phyloP scores from a whole-genome alignment of 768 basidiomycete genomes.

The Myochromella boudieri region DNA sequence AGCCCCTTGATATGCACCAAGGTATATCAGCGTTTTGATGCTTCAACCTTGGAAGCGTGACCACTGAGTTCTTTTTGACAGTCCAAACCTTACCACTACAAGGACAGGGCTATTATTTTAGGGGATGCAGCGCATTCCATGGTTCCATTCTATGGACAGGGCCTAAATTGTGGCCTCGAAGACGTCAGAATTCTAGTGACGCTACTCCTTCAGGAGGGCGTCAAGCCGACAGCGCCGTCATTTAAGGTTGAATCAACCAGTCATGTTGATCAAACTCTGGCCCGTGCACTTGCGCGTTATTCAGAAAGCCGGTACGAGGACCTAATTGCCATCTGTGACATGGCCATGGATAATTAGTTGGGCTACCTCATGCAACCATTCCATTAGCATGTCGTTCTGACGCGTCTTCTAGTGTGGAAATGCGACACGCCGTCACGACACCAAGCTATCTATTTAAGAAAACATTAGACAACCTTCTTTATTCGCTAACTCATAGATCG shows the following conservation, averaged over 20 bases:
- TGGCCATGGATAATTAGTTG: constrained; percentile 97
- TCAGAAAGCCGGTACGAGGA: constrained; percentile 83
- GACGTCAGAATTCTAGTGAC: constrained; percentile 89
- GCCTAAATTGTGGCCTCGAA: constrained; percentile 96
- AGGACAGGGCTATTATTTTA: constrained; percentile 81
- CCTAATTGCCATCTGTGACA: constrained; percentile 84
- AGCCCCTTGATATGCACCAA: constrained; percentile 91
- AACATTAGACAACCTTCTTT: constrained; percentile 73
- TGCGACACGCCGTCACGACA: constrained; percentile 90
- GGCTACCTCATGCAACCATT: constrained; percentile 31
- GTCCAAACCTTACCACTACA: constrained; percentile 89
- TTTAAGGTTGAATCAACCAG: constrained; percentile 28
- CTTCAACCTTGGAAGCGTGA: constrained; percentile 22
- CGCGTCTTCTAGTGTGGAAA: constrained; percentile 69
- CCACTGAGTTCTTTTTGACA: constrained; percentile 32
- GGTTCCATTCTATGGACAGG: constrained; percentile 99
- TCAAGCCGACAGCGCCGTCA: constrained; percentile 45
- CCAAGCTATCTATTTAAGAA: constrained; percentile 78
- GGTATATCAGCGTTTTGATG: constrained; percentile 49
- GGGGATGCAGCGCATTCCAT: constrained; percentile 97
- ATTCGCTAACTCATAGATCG: constrained; percentile 54
- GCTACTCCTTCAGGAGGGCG: constrained; percentile 69
- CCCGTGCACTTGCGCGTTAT: constrained; percentile 72
- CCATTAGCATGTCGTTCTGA: constrained; percentile 16
- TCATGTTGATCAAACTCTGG: constrained; percentile 55